Percentiles rank a stretch among this genome's conserved stretches.
phyloP scores from a whole-genome alignment of 352 stramenopile genomes.

The Lagenidium giganteum region DNA sequence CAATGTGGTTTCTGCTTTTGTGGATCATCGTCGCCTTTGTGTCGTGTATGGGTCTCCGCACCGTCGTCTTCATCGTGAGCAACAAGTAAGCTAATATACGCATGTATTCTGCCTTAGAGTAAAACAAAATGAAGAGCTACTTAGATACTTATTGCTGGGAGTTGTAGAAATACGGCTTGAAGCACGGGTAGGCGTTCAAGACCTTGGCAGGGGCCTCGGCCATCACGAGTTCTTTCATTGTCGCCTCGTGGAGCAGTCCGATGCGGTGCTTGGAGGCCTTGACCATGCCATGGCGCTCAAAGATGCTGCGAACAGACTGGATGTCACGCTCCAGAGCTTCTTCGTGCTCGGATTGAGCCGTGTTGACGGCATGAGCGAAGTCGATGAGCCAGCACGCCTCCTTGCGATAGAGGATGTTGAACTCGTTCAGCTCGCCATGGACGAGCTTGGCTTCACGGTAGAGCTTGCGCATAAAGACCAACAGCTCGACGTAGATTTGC shows the following conservation, averaged over 20 bases:
- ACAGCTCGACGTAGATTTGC: slow-evolving; percentile 30
- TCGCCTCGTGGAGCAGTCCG: slow-evolving; percentile 14
- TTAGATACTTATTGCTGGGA: slow-evolving; percentile 10
- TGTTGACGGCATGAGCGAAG: slow-evolving; percentile 76
- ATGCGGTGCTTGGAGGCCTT: slow-evolving; percentile 26
- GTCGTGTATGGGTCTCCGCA: slow-evolving; percentile 4
- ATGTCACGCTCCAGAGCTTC: slow-evolving; percentile 64
- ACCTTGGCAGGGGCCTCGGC: slow-evolving; percentile 7
- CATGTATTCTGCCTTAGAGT: too few species aligned
- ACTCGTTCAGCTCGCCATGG: slow-evolving; percentile 38
- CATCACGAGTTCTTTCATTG: slow-evolving; percentile 21
- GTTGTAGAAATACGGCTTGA: slow-evolving; percentile 23
- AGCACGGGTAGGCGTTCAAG: slow-evolving; percentile 14
- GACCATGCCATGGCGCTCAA: slow-evolving; percentile 30
- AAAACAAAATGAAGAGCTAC: too few species aligned
- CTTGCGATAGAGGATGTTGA: slow-evolving; percentile 72
- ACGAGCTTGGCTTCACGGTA: slow-evolving; percentile 58
- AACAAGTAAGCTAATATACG: too few species aligned
- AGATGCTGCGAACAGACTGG: slow-evolving; percentile 63
- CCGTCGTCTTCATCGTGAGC: slow-evolving; percentile 9
- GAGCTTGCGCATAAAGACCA: slow-evolving; percentile 32
- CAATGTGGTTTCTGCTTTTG: slow-evolving; percentile 3
- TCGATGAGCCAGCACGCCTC: slow-evolving; percentile 79
- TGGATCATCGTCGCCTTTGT: slow-evolving; percentile 8
- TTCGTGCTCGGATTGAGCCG: slow-evolving; percentile 40